Percentiles rank a stretch among this genome's conserved stretches.
These are phyloP conservation scores for Rhynchospora breviuscula DNA, from an alignment of 176 grass and related monocot species.

Conservation along the genomic window DNA sequence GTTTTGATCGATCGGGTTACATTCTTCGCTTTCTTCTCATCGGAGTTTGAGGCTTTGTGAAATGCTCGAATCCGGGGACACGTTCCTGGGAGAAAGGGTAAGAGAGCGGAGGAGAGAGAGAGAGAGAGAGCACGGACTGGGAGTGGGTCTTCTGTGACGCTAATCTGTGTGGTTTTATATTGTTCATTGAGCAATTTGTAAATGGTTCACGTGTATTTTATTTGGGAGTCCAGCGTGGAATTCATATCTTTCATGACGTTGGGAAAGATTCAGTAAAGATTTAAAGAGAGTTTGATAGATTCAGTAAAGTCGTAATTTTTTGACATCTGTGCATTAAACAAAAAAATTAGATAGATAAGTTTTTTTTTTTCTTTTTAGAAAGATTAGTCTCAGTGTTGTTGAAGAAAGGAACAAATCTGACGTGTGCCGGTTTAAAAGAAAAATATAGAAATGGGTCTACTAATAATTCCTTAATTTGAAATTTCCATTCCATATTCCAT, in stretches of 20 bases:
- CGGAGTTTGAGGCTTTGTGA: slow-evolving; percentile 8
- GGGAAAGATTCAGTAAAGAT: neutral
- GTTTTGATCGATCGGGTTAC: neutral
- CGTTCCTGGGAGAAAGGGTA: slow-evolving; percentile 17
- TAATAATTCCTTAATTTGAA: too few relatives aligned
- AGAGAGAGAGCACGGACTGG: neutral
- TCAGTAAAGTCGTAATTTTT: too few relatives aligned
- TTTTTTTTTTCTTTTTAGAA: too few relatives aligned
- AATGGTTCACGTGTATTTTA: neutral
- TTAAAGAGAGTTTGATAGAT: neutral
- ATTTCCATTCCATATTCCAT: too few relatives aligned
- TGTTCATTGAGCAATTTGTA: neutral
- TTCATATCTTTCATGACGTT: neutral
- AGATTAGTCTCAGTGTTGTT: too few relatives aligned
- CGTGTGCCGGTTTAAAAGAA: too few relatives aligned
- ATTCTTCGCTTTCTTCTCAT: slow-evolving; percentile 13
- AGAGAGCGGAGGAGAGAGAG: neutral
- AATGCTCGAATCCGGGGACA: slow-evolving; percentile 15
- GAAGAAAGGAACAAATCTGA: too few relatives aligned
- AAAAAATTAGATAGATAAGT: too few relatives aligned
- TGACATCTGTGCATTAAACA: too few relatives aligned
- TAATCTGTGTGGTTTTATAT: neutral
- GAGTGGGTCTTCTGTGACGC: neutral
- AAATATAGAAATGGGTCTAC: too few relatives aligned
- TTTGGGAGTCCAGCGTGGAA: neutral